Evolutionary conservation across 768 basidiomycete genomes (phyloP).

Genomic region (Boletus tylopilopsis): DNA sequence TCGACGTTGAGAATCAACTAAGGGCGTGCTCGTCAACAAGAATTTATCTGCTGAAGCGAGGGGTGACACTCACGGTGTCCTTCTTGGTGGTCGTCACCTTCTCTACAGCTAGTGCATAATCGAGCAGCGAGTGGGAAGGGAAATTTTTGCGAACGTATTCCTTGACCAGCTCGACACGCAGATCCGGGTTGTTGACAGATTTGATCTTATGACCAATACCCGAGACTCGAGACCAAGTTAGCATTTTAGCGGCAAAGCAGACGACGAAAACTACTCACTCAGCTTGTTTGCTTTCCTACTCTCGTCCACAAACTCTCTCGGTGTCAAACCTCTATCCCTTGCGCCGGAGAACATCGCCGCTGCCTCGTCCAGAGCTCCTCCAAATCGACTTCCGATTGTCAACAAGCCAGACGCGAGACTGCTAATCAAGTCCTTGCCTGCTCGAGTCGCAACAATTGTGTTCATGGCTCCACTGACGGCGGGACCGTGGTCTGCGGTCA

Average conservation of each 20-base stretch:
- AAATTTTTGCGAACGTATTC: conserved; percentile 95
- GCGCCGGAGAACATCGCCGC: conserved; percentile 94
- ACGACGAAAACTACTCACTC: conserved; percentile 46
- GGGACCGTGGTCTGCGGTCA: conserved; percentile 97
- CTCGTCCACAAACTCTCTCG: conserved; percentile 96
- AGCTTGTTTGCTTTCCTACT: conserved; percentile 92
- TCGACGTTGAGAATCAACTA: conserved; percentile 95
- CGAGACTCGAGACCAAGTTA: conserved; percentile 51
- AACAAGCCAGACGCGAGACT: conserved; percentile 94
- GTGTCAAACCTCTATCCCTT: conserved; percentile 86
- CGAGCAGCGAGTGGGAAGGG: conserved; percentile 89
- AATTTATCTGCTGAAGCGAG: too few species aligned
- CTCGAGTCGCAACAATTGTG: conserved; percentile 97
- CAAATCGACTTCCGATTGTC: conserved; percentile 97
- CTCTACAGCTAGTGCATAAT: conserved; percentile 95
- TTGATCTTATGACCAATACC: conserved; percentile 99
- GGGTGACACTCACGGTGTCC: conserved; percentile 59
- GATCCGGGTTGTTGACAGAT: conserved; percentile 93
- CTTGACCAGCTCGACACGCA: conserved; percentile 91
- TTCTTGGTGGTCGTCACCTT: conserved; percentile 98
- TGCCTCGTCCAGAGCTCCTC: conserved; percentile 98
- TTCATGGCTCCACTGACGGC: conserved; percentile 99
- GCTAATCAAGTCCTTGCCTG: conserved; percentile 98
- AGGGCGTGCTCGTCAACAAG: too few species aligned
- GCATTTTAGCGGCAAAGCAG: conserved; percentile 2